Conservation (phyloP, 495 filamentous ascomycete species). For the Lasiosphaeris hirsuta region DNA sequence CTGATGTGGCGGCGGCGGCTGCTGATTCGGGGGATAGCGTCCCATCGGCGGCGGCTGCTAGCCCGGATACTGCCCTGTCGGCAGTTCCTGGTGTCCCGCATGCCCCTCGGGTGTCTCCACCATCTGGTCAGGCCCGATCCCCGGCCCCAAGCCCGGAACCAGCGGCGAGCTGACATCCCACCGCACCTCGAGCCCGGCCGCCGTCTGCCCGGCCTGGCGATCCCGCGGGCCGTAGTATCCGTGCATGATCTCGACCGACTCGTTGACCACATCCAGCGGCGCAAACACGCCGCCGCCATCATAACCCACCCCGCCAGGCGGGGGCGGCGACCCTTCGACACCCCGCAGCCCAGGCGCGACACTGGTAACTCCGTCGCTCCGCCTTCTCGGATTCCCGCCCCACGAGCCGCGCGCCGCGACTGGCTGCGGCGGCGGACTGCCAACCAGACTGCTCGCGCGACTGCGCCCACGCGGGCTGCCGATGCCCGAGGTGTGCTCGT, state of each 20-base stretch:
- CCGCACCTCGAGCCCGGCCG: conserved; percentile 17
- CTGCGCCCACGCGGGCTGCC: conserved; percentile 16
- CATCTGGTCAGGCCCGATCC: too few species aligned
- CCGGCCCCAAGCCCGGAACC: neutral
- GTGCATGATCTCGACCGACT: conserved; percentile 32
- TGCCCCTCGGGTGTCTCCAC: too few species aligned
- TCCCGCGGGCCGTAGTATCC: conserved; percentile 35
- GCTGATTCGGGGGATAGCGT: too few species aligned
- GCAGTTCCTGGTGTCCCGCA: too few species aligned
- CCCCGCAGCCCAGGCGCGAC: neutral
- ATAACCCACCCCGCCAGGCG: neutral
- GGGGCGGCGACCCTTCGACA: conserved; percentile 3
- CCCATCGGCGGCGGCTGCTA: too few species aligned
- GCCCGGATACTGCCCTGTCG: too few species aligned
- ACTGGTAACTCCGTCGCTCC: conserved; percentile 7
- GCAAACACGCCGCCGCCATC: conserved; percentile 6
- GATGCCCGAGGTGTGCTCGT: neutral
- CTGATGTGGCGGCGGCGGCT: too few species aligned
- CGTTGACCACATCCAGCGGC: conserved; percentile 29
- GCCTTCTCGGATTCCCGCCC: conserved; percentile 17
- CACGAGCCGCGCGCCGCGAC: conserved; percentile 12
- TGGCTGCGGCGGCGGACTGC: neutral
- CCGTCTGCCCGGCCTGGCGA: conserved; percentile 31
- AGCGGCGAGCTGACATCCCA: conserved; percentile 19
- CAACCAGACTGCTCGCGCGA: conserved; percentile 14